phyloP scores from a whole-genome alignment of 2,329 filamentous ascomycete genomes.

The Ustulina deusta region DNA sequence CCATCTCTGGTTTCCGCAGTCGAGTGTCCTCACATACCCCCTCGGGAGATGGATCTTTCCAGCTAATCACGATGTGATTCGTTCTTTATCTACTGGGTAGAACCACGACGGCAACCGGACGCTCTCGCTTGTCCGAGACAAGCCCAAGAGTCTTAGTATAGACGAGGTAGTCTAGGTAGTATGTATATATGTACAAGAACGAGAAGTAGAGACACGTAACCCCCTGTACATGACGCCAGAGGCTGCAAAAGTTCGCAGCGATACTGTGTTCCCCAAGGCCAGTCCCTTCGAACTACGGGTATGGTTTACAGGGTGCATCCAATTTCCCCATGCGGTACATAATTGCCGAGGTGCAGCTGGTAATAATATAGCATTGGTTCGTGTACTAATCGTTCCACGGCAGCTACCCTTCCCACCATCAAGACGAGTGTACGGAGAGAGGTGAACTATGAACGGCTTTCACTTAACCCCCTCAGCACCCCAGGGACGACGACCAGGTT shows the following conservation, averaged over 20 bases:
- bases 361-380: constrained; percentile 9
- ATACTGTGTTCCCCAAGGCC: not conserved
- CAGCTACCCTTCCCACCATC: constrained; percentile 7
- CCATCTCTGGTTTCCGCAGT: not conserved
- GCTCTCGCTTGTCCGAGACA: constrained; percentile 4
- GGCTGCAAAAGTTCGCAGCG: not conserved
- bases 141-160: not conserved
- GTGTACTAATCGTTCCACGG: constrained; percentile 8
- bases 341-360: constrained; percentile 16
- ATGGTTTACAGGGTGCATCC: constrained; percentile 1
- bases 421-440: not conserved
- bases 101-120: not conserved
- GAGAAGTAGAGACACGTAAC: not conserved
- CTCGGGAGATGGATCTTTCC: not conserved
- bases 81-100: not conserved
- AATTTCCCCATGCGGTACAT: constrained; percentile 5
- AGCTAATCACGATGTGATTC: constrained; percentile 4
- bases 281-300: constrained; percentile 7
- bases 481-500: constrained; percentile 23
- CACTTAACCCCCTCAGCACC: constrained; percentile 40
- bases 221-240: constrained; percentile 7
- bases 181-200: not conserved
- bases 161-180: not conserved
- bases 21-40: not conserved
- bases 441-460: constrained; percentile 40